Evolutionary conservation across 1,284 basidiomycete genomes (phyloP), one percentile per base, ranked within the genome.

Genomic region (Afroboletus lepidellus): DNA sequence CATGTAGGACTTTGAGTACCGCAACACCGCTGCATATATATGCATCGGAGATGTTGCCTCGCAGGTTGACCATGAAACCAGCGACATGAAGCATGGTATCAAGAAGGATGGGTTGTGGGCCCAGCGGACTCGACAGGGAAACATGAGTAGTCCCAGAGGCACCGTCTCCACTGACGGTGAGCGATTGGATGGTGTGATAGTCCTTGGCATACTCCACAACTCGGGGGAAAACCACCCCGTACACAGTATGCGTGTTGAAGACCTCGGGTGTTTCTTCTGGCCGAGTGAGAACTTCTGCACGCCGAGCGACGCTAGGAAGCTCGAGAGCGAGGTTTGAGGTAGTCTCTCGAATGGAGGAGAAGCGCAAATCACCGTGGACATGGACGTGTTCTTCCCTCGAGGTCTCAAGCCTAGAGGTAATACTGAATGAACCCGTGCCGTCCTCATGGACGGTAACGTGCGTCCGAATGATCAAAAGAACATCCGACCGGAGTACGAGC

Each of bases 41-140:
- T 0, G 76, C 81, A 44, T 85, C 78, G 32, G 78, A 71, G 21
- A 70, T 56, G 2, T 69, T 70, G 3, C 75, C 78, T 36, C 73
- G 76, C 62, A 81, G 65, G 65, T 89, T 90, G 25, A 80, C 75
- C 38, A 88, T 69, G 65, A 90, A 86, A 2, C 87, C 87, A 1
- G 84, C 80, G 29, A 79, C 74, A 54, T 90, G 87, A 29, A 88
- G 71, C 23, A 89, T 70, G 0, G 82, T 79, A 58, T 90, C 87
- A 47, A 80, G 71, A 66, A 87, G 85, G n/a, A 85, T 61, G 1
- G 81, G 78, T 52, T 82, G 76, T 5, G 73, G 69, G 5, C 74
- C 69, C 56, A 75, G 79, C 11, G 64, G 57, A 21, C 57, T 42
- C 2, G 77, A 76, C 9, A 84, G 65, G 32, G 68, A 63, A 27